Evolutionary conservation across 2,329 filamentous ascomycete species (phyloP), one percentile per base, ranked within the genome.

Genomic region (Eurotiales sp.): DNA sequence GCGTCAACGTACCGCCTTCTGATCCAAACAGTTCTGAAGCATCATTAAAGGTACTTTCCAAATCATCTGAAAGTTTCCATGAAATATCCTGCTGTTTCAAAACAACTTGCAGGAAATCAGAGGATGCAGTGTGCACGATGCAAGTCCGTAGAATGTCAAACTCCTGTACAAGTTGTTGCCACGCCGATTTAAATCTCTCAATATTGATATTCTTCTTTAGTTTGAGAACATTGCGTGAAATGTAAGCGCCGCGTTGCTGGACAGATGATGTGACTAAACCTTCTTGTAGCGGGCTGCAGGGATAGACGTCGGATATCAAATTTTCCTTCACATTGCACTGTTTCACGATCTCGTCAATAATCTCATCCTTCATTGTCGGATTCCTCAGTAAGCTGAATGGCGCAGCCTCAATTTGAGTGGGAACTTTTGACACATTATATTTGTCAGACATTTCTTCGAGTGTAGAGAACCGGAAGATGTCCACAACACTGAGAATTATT

Each of bases 121-220:
- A 61, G 4, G 62, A 56, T 3, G 65, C 65, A 1, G 68, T 70
- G 48, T 73, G 66, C 4, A 74, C 64, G 45, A 76, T 68, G 8
- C 76, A 69, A 21, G 77, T 80, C 10, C 77, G 70, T 10, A 80
- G 64, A 15, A 79, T 77, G 25, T 75, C 72, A 22, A 73, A 61
- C 30, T 74, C 71, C 7, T 70, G 58, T 2, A 77, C 69, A 3
- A 71, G 66, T 11, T 65, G 64, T 44, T 77, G 68, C 75, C 76
- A 80, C 1, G 76, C 68, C 8, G 63, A 57, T 54, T 73, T 76
- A 63, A 79, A 75, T 23, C 63, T 66, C 7, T 59, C 58, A 3
- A 77, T 36, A 51, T 78, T 66, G 4, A 76, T 57, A 3, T 63
- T 50, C 4, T 60, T 48, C 1, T 68, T 61, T 2, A 79, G 67